Evolutionary conservation across 345 rosid species (phyloP).

Genomic region (Viola odorata): DNA sequence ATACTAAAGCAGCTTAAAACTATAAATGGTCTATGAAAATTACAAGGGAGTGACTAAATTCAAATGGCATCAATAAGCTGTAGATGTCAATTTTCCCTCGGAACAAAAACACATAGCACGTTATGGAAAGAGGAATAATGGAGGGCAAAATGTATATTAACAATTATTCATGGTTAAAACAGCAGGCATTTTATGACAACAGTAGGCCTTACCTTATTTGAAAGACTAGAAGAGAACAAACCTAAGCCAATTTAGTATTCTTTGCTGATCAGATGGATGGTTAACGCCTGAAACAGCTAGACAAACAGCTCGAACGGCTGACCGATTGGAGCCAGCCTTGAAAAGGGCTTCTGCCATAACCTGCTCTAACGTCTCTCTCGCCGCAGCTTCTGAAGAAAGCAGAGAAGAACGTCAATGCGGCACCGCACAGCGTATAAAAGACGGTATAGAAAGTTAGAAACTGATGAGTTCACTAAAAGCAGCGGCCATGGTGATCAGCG

Average conservation of each 20-base stretch:
- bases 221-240: constrained; percentile 17
- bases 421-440: not conserved
- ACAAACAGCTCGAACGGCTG: constrained; percentile 81
- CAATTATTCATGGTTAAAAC: no score
- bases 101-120: no score
- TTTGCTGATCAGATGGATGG: constrained; percentile 77
- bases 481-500: not conserved
- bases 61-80: no score
- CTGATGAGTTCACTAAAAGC: not conserved
- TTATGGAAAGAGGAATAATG: no score
- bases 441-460: not conserved
- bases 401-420: not conserved
- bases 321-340: constrained; percentile 55
- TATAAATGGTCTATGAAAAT: no score
- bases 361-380: constrained; percentile 75
- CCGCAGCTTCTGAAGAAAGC: constrained; percentile 54
- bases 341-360: constrained; percentile 84
- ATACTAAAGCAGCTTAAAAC: no score
- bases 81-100: no score
- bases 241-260: constrained; percentile 85
- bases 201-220: no score
- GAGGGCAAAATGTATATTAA: no score
- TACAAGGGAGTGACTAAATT: no score
- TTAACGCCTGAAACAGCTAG: constrained; percentile 95
- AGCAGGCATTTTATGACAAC: no score